Base-by-base conservation (phyloP, 2,329 filamentous ascomycete genomes). In the Cercospora zeae-maydis region DNA sequence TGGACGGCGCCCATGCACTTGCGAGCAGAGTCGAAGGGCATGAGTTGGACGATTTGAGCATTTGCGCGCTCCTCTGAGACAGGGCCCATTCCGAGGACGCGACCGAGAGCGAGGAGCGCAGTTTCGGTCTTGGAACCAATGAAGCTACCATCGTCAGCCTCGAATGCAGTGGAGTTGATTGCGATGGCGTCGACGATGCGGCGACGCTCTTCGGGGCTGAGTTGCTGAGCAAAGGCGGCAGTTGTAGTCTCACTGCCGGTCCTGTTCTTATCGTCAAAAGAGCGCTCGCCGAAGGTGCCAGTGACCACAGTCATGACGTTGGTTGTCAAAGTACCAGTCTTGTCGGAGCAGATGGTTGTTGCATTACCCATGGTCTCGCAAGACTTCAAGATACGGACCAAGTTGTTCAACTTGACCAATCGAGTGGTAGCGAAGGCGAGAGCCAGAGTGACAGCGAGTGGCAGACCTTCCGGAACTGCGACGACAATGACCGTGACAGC, bases 121-220 rank as follows among this genome's bases (percentile, higher is more conserved):
- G 88, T 91, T 73, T 92, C 89, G 0, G 89, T 92, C 76, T 91
- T 92, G 4, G 89, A 91, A 30, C 89, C 89, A 67, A 92, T 82
- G 67, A 90, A 92, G 39, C 86, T 86, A 34, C 86, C 86, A 53
- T 84, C 81, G 31, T 88, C 85, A 7, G 83, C 82, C 71, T 90
- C 86, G 66, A 90, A 90, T 0, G 88, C 86, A 0, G 87, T 88
- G 0, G 87, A 89, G 72, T 89, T 90, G 68, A 88, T 78, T 9
- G 84, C 81, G 63, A 89, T 87, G 1, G 87, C 88, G 58, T 89
- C 82, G 42, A 83, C 79, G 59, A 89, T 75, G 11, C 88, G 72
- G 1, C 78, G 75, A 70, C 84, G 86, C 51, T 84, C 82, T 0
- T 83, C 80, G 3, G 77, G 71, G 27, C 79, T 79, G 34, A 87